Evolutionary conservation across 768 basidiomycete species (phyloP), one percentile per base, ranked within the genome.

Genomic region (Phaeotremella skinneri): DNA sequence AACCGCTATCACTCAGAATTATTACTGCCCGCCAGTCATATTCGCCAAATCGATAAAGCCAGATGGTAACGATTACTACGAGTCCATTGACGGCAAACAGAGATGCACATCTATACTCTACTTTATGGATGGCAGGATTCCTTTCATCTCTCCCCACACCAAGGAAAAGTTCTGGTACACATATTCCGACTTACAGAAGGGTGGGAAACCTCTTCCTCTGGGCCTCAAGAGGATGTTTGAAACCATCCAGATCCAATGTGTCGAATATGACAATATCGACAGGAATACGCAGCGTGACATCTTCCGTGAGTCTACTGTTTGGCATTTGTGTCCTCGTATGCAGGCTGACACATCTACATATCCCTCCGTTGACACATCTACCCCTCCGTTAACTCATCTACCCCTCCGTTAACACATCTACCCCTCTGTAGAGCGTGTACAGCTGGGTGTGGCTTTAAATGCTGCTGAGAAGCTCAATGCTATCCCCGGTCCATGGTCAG

Each of bases 391-490:
- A 21, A 9, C 30, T 9, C 29, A 9, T n/a, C 17, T 51, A 9
- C 13, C 23, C 26, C 21, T 34, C 16, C 16, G 49, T 17, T 17
- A 37, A 7, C 34, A 17, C 34, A 17, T 17, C 43, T 7, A 50
- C 26, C 7, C 21, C 52, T n/a, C 54, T 9, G n/a, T 29, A 72
- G 70, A 73, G 51, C 81, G 90, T 26, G 89, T 91, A 16, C 90
- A 91, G 65, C 75, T 91, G 39, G 89, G 89, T 54, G 84, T 89
- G 79, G 79, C 83, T 16, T 79, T 91, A 48, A 86, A 86, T 6
- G 82, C 85, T 21, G 86, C 88, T 21, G 90, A 91, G 76, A 90
- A 89, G 77, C 75, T 90, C 20, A 87, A 88, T 63, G 89, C 90
- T 0, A 84, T 90, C 47, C 80, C 85, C 5, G 87, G 87, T 2